Evolutionary conservation across 1,284 basidiomycete genomes (phyloP), one percentile per base, ranked within the genome.

Genomic region (Gomphus bonarii): DNA sequence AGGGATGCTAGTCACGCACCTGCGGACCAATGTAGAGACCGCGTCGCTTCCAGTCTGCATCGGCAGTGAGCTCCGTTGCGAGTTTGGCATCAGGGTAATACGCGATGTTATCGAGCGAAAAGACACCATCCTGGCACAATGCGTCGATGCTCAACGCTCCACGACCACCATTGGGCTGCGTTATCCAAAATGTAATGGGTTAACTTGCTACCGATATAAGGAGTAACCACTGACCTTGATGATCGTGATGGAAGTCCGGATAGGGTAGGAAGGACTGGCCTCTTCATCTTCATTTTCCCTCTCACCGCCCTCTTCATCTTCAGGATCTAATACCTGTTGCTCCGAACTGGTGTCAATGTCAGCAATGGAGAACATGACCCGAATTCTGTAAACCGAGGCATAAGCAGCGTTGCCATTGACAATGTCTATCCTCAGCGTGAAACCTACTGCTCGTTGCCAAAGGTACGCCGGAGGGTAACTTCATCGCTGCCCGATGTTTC

Each of bases 1-100:
- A 40, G 20, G 16, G 33, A 28, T 22, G 42, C n/a, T 54, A 36
- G 47, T 44, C 11, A 72, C 78, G 61, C 60, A 88, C 87, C 73
- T 85, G 82, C 56, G 95, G 95, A 3, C 95, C 95, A 68, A 97
- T 84, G 77, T 97, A 98, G 63, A 88, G 73, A 9, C 89, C 91
- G 46, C 94, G 82, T 54, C 95, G 83, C 67, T 87, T 86, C 91
- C 91, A 97, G 73, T 97, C 95, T 12, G 88, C 88, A 62, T 97
- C 93, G 7, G 91, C 85, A 20, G 85, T 91, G 62, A 92, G 72
- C 35, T 87, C 85, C 10, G 83, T 86, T 14, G 87, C 94, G 36
- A 91, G 65, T 65, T 81, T 78, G 33, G 75, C 72, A 63, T 92
- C 87, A 18, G 76, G 72, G 73, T 95, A 97, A 75, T 78, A 95